phyloP scores from a whole-genome alignment of 2,329 filamentous ascomycete species.

The Periconia sp. region DNA sequence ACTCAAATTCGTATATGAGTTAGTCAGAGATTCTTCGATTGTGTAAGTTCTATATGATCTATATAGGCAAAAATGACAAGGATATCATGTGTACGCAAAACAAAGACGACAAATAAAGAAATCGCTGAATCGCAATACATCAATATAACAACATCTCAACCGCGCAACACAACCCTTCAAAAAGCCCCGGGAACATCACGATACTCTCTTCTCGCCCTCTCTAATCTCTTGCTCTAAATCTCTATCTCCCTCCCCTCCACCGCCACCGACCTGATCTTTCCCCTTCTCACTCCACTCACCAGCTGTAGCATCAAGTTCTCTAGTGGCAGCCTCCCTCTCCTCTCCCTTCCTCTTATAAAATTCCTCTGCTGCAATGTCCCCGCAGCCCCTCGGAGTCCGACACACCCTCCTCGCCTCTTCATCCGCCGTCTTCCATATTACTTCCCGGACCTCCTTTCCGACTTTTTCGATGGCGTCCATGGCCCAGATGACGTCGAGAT shows the following conservation, averaged over 20 bases:
- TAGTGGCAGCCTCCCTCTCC: slow-evolving; percentile 21
- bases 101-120: neutral
- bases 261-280: slow-evolving; percentile 31
- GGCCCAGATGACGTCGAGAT: slow-evolving; percentile 94
- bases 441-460: slow-evolving; percentile 78
- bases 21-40: neutral
- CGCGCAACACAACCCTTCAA: neutral
- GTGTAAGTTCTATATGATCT: neutral
- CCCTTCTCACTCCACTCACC: slow-evolving; percentile 41
- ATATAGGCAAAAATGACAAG: neutral
- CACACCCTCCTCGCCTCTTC: slow-evolving; percentile 64
- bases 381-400: slow-evolving; percentile 69
- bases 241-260: slow-evolving; percentile 32
- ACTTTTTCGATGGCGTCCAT: slow-evolving; percentile 86
- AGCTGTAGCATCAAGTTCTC: slow-evolving; percentile 32
- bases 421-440: slow-evolving; percentile 79
- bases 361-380: slow-evolving; percentile 42
- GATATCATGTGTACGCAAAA: slow-evolving; percentile 4
- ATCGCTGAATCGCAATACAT: neutral
- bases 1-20: too few species aligned
- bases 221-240: slow-evolving; percentile 20
- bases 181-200: neutral
- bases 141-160: neutral
- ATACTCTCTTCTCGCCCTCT: slow-evolving; percentile 7
- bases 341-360: slow-evolving; percentile 29